Evolutionary conservation across 805 yeast species (phyloP).

Genomic region (Alloascoidea hylecoeti): DNA sequence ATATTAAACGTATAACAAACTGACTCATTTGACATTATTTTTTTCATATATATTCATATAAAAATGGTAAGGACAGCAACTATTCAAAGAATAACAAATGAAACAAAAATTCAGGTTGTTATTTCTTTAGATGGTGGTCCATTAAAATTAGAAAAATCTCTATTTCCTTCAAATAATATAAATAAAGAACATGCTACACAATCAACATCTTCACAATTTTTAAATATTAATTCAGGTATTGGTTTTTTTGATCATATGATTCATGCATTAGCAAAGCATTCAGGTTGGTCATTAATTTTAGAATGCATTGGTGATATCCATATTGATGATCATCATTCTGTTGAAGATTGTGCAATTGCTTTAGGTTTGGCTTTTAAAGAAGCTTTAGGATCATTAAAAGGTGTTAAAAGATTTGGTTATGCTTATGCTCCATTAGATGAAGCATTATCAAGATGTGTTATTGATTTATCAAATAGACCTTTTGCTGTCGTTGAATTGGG

Average conservation of each 20-base stretch:
- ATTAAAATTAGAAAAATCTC: constrained; percentile 46
- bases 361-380: constrained; percentile 79
- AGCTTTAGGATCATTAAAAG: constrained; percentile 81
- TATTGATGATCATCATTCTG: constrained; percentile 94
- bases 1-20: too few relatives aligned
- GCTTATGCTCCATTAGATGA: constrained; percentile 97
- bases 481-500: constrained; percentile 84
- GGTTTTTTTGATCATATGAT: constrained; percentile 97
- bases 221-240: constrained; percentile 77
- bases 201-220: constrained; percentile 53
- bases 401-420: constrained; percentile 83
- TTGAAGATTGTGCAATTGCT: constrained; percentile 92
- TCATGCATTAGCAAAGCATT: constrained; percentile 91
- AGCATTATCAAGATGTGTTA: constrained; percentile 91
- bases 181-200: constrained; percentile 47
- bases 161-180: constrained; percentile 23
- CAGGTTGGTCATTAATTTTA: constrained; percentile 87
- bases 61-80: constrained; percentile 31
- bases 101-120: constrained; percentile 83
- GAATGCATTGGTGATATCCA: constrained; percentile 91
- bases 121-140: constrained; percentile 76
- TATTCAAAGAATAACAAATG: constrained; percentile 70
- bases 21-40: too few relatives aligned
- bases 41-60: too few relatives aligned
- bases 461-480: constrained; percentile 88